These are phyloP conservation scores for Venturia asperata DNA, from an alignment of 2,329 filamentous ascomycete genomes.

Conservation along the genomic window DNA sequence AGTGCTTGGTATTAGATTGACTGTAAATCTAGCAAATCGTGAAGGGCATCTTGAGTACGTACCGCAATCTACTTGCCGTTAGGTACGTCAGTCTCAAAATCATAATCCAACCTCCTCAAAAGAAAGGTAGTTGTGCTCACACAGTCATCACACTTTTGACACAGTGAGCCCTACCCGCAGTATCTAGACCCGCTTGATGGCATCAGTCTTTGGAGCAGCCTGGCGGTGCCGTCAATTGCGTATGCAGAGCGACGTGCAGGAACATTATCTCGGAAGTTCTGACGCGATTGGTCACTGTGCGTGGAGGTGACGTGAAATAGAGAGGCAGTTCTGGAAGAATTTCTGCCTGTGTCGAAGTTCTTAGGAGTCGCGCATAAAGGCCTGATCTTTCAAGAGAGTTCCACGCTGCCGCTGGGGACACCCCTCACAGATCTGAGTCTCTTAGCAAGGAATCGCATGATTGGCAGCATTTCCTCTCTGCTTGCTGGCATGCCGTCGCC, in stretches of 20 bases:
- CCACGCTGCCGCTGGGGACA: constrained; percentile 47
- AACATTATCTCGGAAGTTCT: background rate
- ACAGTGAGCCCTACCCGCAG: background rate
- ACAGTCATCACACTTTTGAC: background rate
- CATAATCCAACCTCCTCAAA: background rate
- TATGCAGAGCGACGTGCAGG: background rate
- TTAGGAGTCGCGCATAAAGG: background rate
- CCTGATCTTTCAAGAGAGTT: constrained; percentile 31
- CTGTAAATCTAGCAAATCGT: background rate
- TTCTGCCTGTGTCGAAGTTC: background rate
- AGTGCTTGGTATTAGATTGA: background rate
- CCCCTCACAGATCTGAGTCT: constrained; percentile 51
- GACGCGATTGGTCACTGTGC: background rate
- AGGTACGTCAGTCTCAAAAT: background rate
- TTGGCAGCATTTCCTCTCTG: constrained; percentile 77
- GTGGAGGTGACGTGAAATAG: background rate
- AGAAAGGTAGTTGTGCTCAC: background rate
- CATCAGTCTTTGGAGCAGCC: background rate
- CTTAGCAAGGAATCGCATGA: constrained; percentile 77
- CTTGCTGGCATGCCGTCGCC: constrained; percentile 78
- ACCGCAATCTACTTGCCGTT: background rate
- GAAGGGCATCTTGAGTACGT: background rate
- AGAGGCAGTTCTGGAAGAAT: background rate
- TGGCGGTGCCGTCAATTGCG: background rate
- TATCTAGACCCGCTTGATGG: background rate